These are phyloP conservation scores for Zymoseptoria brevis DNA, from an alignment of 2,329 filamentous ascomycete species.

Conservation along the genomic window DNA sequence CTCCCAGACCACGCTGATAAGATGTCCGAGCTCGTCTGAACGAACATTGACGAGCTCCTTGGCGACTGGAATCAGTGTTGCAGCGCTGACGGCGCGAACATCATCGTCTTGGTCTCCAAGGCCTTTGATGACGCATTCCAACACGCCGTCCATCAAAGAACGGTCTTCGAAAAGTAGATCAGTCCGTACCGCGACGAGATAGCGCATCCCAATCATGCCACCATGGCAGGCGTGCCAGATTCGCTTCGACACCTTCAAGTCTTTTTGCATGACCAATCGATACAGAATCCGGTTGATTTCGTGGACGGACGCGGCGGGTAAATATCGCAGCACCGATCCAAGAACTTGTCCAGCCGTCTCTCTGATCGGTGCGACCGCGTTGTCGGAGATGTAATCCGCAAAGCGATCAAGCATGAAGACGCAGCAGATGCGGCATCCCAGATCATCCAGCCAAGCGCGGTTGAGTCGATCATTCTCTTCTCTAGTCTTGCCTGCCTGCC, in stretches of 20 bases:
- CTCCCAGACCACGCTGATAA: slow-evolving; percentile 95
- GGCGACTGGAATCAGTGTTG: slow-evolving; percentile 93
- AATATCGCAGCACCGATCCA: slow-evolving; percentile 77
- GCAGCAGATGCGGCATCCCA: slow-evolving; percentile 89
- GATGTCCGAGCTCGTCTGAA: slow-evolving; percentile 63
- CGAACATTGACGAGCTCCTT: slow-evolving; percentile 87
- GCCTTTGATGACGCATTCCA: slow-evolving; percentile 89
- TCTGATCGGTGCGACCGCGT: slow-evolving; percentile 88
- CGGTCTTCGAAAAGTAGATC: slow-evolving; percentile 79
- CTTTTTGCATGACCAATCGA: slow-evolving; percentile 84
- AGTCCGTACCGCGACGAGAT: slow-evolving; percentile 89
- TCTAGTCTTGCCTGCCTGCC: slow-evolving; percentile 60
- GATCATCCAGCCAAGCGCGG: slow-evolving; percentile 79
- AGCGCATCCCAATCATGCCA: slow-evolving; percentile 93
- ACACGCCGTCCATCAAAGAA: slow-evolving; percentile 84
- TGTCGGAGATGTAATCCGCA: slow-evolving; percentile 95
- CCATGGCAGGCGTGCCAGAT: slow-evolving; percentile 96
- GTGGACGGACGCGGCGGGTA: slow-evolving; percentile 71
- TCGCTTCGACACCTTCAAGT: slow-evolving; percentile 62
- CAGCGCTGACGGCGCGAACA: slow-evolving; percentile 91
- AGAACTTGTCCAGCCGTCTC: slow-evolving; percentile 93
- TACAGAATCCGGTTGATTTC: slow-evolving; percentile 78
- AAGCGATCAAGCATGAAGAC: slow-evolving; percentile 97
- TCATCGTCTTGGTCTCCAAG: slow-evolving; percentile 87
- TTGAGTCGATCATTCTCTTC: slow-evolving; percentile 73